Conservation (phyloP, 192 early-diverging fungal species). For the Endogone sp. region DNA sequence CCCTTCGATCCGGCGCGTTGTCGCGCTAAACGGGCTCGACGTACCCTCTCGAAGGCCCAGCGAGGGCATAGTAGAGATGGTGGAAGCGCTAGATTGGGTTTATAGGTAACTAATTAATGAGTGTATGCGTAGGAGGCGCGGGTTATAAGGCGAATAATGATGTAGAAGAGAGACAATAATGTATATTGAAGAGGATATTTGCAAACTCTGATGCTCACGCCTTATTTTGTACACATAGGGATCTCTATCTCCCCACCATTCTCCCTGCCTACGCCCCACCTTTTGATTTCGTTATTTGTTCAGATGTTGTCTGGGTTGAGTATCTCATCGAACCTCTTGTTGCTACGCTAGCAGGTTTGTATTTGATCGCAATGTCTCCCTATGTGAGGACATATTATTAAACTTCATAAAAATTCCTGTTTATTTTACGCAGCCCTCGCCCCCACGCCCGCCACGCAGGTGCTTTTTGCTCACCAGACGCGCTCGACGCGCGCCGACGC, state of each 20-base stretch:
- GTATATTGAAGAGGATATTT: too few species aligned
- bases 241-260: neutral
- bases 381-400: too few species aligned
- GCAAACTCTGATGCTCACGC: too few species aligned
- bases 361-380: neutral
- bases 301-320: constrained; percentile 15
- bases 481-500: constrained; percentile 4
- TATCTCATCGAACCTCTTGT: constrained; percentile 9
- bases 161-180: too few species aligned
- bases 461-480: constrained; percentile 10
- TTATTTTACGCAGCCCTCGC: neutral
- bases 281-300: constrained; percentile 6
- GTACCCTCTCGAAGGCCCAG: neutral
- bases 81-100: constrained; percentile 8
- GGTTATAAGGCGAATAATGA: neutral
- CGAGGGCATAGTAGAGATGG: neutral
- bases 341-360: constrained; percentile 5
- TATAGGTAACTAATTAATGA: constrained; percentile 2
- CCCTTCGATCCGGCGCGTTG: neutral
- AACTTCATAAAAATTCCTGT: too few species aligned
- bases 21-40: constrained; percentile 4
- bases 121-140: neutral
- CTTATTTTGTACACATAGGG: too few species aligned
- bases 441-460: neutral
- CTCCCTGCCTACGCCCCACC: neutral